A percentile compares a stretch with the other conserved stretches of the same genome.
These are phyloP conservation scores for Colletotrichum paranaense DNA, from an alignment of 2,329 filamentous ascomycete genomes.

Conservation along the genomic window DNA sequence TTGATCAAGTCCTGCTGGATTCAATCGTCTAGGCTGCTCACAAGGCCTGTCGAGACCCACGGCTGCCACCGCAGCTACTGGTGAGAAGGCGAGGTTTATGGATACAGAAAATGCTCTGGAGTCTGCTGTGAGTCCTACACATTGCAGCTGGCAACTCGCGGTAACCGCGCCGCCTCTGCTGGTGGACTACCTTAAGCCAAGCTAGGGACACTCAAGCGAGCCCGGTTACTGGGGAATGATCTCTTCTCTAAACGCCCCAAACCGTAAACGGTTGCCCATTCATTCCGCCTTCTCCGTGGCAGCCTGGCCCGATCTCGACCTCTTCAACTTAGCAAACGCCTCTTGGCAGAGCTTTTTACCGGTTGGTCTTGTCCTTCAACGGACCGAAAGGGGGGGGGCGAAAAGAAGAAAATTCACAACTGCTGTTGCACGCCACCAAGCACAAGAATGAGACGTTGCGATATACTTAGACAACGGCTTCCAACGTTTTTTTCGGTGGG, in stretches of 20 bases:
- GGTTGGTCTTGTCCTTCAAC: background rate
- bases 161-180: background rate
- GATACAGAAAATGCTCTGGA: too few relatives aligned
- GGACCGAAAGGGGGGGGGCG: background rate
- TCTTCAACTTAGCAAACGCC: background rate
- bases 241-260: background rate
- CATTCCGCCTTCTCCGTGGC: background rate
- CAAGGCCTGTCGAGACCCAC: background rate
- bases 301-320: background rate
- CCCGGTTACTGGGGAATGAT: background rate
- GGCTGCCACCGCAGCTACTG: background rate
- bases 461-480: constrained; percentile 11
- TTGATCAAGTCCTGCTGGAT: constrained; percentile 4
- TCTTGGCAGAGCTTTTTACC: background rate
- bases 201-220: background rate
- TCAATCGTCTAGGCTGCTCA: background rate
- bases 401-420: constrained; percentile 2
- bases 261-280: background rate
- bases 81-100: too few relatives aligned
- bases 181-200: background rate
- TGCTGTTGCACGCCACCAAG: constrained; percentile 12
- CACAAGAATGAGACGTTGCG: constrained; percentile 21
- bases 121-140: background rate
- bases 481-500: constrained; percentile 24
- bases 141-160: background rate